Percentiles rank a stretch among this genome's conserved stretches.
These are phyloP conservation scores for Rhizophora mangle DNA, from an alignment of 345 rosid genomes.

Conservation along the genomic window DNA sequence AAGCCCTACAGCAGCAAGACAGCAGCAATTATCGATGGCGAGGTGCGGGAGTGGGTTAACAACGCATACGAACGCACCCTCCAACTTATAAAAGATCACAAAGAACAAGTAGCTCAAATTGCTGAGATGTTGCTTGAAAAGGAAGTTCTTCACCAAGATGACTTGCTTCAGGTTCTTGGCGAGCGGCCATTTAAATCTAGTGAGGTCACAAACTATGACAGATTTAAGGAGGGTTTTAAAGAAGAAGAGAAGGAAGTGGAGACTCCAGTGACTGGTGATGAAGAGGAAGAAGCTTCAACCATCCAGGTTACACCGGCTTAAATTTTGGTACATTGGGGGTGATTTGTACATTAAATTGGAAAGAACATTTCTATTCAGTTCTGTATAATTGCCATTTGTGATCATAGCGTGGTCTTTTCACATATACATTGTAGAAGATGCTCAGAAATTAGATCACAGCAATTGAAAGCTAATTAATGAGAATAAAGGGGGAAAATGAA, in stretches of 20 bases:
- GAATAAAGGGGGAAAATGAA: not conserved
- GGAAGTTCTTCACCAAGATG: slow-evolving; percentile 89
- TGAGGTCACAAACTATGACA: slow-evolving; percentile 70
- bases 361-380: not conserved
- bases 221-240: slow-evolving; percentile 68
- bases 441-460: too few species aligned
- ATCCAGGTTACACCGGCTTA: slow-evolving; percentile 16
- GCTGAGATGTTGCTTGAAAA: slow-evolving; percentile 82
- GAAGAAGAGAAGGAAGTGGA: slow-evolving; percentile 34
- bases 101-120: slow-evolving; percentile 66
- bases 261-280: slow-evolving; percentile 11
- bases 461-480: too few species aligned
- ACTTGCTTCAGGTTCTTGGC: slow-evolving; percentile 57
- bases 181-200: slow-evolving; percentile 71
- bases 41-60: slow-evolving; percentile 83
- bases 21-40: slow-evolving; percentile 71
- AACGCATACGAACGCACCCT: slow-evolving; percentile 65
- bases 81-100: slow-evolving; percentile 66
- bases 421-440: not conserved
- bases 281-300: slow-evolving; percentile 52
- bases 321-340: not conserved
- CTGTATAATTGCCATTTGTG: slow-evolving; percentile 5
- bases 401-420: not conserved
- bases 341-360: slow-evolving; percentile 11
- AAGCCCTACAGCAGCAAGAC: slow-evolving; percentile 97